Percentiles rank a stretch among this genome's conserved stretches.
These are phyloP conservation scores for Neofusicoccum kwambonambiense DNA, from an alignment of 2,329 filamentous ascomycete species.

Conservation along the genomic window DNA sequence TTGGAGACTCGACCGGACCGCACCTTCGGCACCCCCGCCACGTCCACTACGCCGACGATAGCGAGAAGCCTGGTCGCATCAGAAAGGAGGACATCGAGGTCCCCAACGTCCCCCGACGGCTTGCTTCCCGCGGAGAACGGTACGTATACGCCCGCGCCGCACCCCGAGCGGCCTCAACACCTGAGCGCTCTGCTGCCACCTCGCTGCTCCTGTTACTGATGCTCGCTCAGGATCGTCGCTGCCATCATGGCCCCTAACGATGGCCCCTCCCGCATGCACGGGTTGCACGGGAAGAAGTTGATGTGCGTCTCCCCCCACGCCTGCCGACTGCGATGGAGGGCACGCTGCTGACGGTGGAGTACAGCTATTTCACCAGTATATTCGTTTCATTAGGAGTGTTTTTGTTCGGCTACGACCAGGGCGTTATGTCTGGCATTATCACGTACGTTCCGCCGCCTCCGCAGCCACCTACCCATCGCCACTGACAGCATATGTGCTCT, in stretches of 20 bases:
- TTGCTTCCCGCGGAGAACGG: conserved; percentile 65
- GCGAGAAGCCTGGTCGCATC: conserved; percentile 42
- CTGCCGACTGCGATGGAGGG: neutral
- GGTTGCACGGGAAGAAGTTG: conserved; percentile 92
- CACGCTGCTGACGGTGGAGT: neutral
- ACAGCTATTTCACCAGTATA: conserved; percentile 90
- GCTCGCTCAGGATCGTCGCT: conserved; percentile 57
- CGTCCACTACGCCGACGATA: conserved; percentile 64
- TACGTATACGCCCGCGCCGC: neutral
- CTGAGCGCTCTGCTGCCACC: neutral
- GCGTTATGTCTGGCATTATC: conserved; percentile 78
- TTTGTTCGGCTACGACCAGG: conserved; percentile 86
- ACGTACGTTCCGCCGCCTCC: conserved; percentile 52
- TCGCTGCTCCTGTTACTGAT: neutral
- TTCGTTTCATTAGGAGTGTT: conserved; percentile 86
- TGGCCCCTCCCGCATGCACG: conserved; percentile 70
- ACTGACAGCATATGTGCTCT: conserved; percentile 25
- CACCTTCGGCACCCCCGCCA: conserved; percentile 55
- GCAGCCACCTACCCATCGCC: conserved; percentile 21
- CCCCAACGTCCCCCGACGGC: conserved; percentile 64
- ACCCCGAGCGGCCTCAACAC: neutral
- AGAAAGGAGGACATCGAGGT: conserved; percentile 74
- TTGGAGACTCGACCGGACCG: conserved; percentile 49
- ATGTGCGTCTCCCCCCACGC: conserved; percentile 59
- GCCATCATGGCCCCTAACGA: conserved; percentile 81